These are phyloP conservation scores for Chalara sp. DNA, from an alignment of 2,329 filamentous ascomycete genomes.

Conservation along the genomic window DNA sequence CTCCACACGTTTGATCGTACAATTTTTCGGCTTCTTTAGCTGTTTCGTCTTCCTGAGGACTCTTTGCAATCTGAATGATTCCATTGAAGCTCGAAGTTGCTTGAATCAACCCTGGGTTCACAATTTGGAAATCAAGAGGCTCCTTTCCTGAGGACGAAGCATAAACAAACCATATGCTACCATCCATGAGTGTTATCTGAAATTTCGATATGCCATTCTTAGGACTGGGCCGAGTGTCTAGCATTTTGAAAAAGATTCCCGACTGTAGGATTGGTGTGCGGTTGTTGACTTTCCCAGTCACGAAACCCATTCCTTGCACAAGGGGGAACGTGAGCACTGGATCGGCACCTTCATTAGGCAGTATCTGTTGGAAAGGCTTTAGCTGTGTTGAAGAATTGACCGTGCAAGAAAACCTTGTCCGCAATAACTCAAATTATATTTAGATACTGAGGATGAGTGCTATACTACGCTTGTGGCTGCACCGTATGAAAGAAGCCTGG, in stretches of 20 bases:
- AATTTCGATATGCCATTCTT: too few species aligned
- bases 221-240: too few species aligned
- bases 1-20: slow-evolving; percentile 70
- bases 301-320: slow-evolving; percentile 82
- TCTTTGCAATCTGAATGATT: slow-evolving; percentile 76
- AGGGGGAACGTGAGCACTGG: slow-evolving; percentile 48
- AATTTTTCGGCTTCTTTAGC: slow-evolving; percentile 52
- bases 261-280: slow-evolving; percentile 68
- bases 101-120: slow-evolving; percentile 58
- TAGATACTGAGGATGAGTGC: neutral
- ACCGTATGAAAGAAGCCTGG: neutral
- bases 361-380: too few species aligned
- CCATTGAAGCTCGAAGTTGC: slow-evolving; percentile 67
- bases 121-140: slow-evolving; percentile 59
- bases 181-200: slow-evolving; percentile 37
- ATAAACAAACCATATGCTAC: slow-evolving; percentile 74
- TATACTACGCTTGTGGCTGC: neutral
- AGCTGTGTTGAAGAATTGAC: too few species aligned
- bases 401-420: too few species aligned
- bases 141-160: slow-evolving; percentile 51
- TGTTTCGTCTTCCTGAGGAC: slow-evolving; percentile 35
- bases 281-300: slow-evolving; percentile 72
- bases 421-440: neutral
- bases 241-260: slow-evolving; percentile 55
- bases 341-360: too few species aligned